A percentile compares a stretch with the other conserved stretches of the same genome.
These are phyloP conservation scores for Tulasnella sp. DNA, from an alignment of 768 basidiomycete genomes.

Conservation along the genomic window DNA sequence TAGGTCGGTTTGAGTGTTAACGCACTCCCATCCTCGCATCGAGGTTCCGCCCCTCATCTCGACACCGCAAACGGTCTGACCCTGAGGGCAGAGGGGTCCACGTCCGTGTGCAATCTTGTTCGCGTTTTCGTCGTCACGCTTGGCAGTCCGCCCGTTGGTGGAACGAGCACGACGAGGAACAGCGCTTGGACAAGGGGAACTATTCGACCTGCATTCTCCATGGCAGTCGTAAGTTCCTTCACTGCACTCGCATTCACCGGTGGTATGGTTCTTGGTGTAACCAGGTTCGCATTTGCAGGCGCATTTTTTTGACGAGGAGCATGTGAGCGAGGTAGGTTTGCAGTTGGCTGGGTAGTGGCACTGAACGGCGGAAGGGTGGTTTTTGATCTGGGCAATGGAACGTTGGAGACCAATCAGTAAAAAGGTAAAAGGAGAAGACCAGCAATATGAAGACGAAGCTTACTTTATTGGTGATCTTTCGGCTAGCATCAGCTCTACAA, in stretches of 20 bases:
- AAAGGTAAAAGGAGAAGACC: not conserved
- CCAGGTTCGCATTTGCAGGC: not conserved
- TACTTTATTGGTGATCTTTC: not conserved
- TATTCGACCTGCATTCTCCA: not conserved
- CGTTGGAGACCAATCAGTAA: not conserved
- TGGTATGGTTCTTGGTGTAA: not conserved
- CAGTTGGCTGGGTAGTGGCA: not conserved
- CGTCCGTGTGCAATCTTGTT: not conserved
- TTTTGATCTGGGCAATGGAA: conserved; percentile 1
- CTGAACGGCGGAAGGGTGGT: not conserved
- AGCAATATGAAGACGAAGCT: not conserved
- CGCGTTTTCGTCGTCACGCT: not conserved
- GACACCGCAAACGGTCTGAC: conserved; percentile 7
- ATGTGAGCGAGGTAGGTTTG: not conserved
- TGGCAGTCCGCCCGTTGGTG: not conserved
- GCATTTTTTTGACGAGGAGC: not conserved
- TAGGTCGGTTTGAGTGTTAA: conserved; percentile 15
- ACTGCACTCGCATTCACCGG: not conserved
- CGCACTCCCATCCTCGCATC: conserved; percentile 13
- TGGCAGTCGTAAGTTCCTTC: conserved; percentile 5
- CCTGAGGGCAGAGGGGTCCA: not conserved
- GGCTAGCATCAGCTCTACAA: not conserved
- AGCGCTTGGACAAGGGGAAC: not conserved
- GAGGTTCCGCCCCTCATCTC: not conserved
- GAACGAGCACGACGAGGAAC: not conserved